phyloP scores from a whole-genome alignment of 2,329 filamentous ascomycete genomes.

The Fusarium praegraminearum region DNA sequence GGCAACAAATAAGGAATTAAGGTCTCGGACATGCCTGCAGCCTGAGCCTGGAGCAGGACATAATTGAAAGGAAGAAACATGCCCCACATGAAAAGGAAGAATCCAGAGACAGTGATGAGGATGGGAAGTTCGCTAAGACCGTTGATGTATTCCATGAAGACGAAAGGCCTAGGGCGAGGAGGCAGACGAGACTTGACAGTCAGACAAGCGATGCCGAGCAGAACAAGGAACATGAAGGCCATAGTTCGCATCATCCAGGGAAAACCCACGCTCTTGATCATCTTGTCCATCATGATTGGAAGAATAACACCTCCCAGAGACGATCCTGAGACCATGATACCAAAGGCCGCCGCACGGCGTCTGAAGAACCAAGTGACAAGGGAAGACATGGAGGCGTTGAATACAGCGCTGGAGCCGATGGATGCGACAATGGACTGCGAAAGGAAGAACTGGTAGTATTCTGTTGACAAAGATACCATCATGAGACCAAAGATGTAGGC shows the following conservation, averaged over 20 bases:
- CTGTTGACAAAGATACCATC: conserved; percentile 67
- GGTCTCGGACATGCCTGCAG: conserved; percentile 56
- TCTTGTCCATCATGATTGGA: conserved; percentile 69
- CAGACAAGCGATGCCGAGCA: conserved; percentile 51
- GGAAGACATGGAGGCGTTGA: conserved; percentile 57
- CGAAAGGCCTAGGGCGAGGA: conserved; percentile 60
- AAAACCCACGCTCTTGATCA: conserved; percentile 61
- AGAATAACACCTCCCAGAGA: conserved; percentile 69
- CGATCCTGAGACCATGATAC: conserved; percentile 65
- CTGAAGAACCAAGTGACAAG: conserved; percentile 65
- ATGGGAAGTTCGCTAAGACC: conserved; percentile 62
- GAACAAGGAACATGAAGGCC: conserved; percentile 59
- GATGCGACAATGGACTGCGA: conserved; percentile 57
- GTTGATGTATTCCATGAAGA: conserved; percentile 59
- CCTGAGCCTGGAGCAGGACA: conserved; percentile 61
- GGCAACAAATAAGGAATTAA: conserved; percentile 62
- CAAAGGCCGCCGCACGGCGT: conserved; percentile 64
- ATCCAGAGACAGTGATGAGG: conserved; percentile 56
- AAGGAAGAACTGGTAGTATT: conserved; percentile 61
- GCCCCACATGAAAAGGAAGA: conserved; percentile 68
- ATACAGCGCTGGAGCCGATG: conserved; percentile 59
- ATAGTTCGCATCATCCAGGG: conserved; percentile 63
- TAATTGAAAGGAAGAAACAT: conserved; percentile 68
- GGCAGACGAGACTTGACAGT: conserved; percentile 56
- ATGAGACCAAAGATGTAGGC: conserved; percentile 73